Base-by-base conservation (phyloP, 2,329 filamentous ascomycete genomes). In the Microdochium bolleyi region DNA sequence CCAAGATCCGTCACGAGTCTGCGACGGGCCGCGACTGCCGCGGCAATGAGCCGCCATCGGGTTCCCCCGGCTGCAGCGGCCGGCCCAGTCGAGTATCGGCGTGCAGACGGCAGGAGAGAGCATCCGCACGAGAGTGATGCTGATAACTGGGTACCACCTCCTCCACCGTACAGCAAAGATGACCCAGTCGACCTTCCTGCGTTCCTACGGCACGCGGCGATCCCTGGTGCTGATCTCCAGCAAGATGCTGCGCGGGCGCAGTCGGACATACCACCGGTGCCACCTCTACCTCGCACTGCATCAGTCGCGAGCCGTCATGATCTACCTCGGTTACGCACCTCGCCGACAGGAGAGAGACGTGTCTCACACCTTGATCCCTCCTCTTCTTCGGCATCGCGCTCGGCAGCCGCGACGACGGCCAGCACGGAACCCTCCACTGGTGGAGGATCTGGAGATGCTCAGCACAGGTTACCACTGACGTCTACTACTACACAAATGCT, bases 101-200 rank as follows among this genome's bases (percentile, higher is more conserved):
- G 85, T 48, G 85, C 86, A 14, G 85, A 89, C 67, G 84, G 85
- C 7, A 77, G 84, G 44, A 75, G 80, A 44, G 86, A 92, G 61
- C 78, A 90, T 59, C 89, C 89, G 3, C 88, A 94, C 66, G 89
- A 94, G 67, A 92, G 88, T 57, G 89, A 94, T 64, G 88, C 89
- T 3, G 89, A 94, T 61, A 89, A 92, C 60, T 95, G 89, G 89
- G 87, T 91, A 3, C 88, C 89, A 4, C 89, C 89, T 4, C 89
- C 89, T 9, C 89, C 89, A 2, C 88, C 88, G 1, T 95, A 95
- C 61, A 82, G 84, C 41, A 80, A 82, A 52, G 83, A 87, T 0
- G 79, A 82, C 49, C 79, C 80, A 0, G 74, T 73, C 10, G 79
- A 82, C 58, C 57, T 80, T 52, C 80, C 80, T 1, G 75, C 71